Base-by-base conservation (phyloP, 768 basidiomycete genomes). In the Boletus subcaerulescens region DNA sequence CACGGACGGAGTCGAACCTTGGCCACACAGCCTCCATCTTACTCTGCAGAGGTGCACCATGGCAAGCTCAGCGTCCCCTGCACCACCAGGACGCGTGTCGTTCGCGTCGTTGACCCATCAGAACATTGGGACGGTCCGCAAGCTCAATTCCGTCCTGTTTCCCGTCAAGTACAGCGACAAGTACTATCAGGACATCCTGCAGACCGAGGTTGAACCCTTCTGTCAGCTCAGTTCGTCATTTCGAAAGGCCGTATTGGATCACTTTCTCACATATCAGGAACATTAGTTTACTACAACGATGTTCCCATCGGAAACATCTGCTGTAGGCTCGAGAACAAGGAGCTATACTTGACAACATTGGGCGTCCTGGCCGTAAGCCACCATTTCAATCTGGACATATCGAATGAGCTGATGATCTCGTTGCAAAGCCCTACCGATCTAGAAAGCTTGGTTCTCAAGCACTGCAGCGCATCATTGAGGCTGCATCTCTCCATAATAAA, bases 261-360 rank as follows among this genome's bases (percentile, higher is more conserved):
- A 14, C 33, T 59, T 60, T 68, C 68, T 68, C 55, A 68, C 61
- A 55, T 53, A 45, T 52, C 57, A 60, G 67, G 55, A 51, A 58
- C 53, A 8, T 43, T 62, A 93, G 93, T 94, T 45, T 94, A 93
- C 73, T 94, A 88, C 74, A 94, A 93, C 74, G 93, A 96, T 74
- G 78, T 96, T 53, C 91, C 93, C 44, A 86, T 95, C 58, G 93
- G 93, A 55, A 91, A 86, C 5, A 81, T 94, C 64, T 93, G 90
- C 71, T 92, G 89, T 74, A 83, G 91, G 55, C 71, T 93, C 56
- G 93, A 96, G 71, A 79, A 76, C 50, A 82, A 83, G 20, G 69
- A 67, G 56, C 44, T 72, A 49, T 95, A 95, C 73, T 79, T 94
- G 66, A 91, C 93, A 87, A 95, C 93, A 47, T 87, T 95, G 86